These are phyloP conservation scores for Pichia paraexigua DNA, from an alignment of 805 yeast species.

Conservation along the genomic window DNA sequence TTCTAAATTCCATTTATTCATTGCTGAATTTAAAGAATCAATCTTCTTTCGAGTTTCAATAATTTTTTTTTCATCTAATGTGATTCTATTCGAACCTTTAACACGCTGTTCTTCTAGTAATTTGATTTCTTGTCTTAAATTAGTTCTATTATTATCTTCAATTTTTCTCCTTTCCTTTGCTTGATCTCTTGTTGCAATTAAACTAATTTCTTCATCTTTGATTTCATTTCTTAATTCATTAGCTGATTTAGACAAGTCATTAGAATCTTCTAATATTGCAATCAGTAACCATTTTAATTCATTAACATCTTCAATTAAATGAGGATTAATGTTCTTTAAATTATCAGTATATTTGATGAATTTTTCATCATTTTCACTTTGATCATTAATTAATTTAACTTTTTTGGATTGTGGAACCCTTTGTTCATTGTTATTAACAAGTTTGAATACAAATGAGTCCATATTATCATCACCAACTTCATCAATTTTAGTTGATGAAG, in stretches of 20 bases:
- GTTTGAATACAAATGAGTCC: slow-evolving; percentile 15
- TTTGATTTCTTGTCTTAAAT: slow-evolving; percentile 34
- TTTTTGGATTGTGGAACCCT: slow-evolving; percentile 31
- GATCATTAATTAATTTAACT: slow-evolving; percentile 7
- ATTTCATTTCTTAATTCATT: slow-evolving; percentile 29
- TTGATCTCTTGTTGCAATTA: slow-evolving; percentile 29
- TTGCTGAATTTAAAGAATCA: slow-evolving; percentile 23
- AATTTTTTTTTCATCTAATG: slow-evolving; percentile 27
- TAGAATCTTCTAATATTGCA: slow-evolving; percentile 35
- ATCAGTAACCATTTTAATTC: slow-evolving; percentile 36
- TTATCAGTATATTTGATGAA: slow-evolving; percentile 13
- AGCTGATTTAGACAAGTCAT: slow-evolving; percentile 27
- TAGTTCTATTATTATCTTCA: slow-evolving; percentile 34
- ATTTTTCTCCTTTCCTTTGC: slow-evolving; percentile 33
- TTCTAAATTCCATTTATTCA: slow-evolving; percentile 15
- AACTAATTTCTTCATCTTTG: slow-evolving; percentile 30
- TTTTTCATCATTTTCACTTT: slow-evolving; percentile 5
- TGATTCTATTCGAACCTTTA: slow-evolving; percentile 28
- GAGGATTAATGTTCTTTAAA: slow-evolving; percentile 18
- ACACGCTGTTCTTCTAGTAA: slow-evolving; percentile 35
- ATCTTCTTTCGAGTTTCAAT: slow-evolving; percentile 24
- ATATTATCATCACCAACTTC: slow-evolving; percentile 30
- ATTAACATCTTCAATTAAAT: slow-evolving; percentile 32
- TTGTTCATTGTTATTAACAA: slow-evolving; percentile 13
- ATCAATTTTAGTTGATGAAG: slow-evolving; percentile 22